Base-by-base conservation (phyloP, 1,139 yeast species). In the Zygoascus meyerae region DNA sequence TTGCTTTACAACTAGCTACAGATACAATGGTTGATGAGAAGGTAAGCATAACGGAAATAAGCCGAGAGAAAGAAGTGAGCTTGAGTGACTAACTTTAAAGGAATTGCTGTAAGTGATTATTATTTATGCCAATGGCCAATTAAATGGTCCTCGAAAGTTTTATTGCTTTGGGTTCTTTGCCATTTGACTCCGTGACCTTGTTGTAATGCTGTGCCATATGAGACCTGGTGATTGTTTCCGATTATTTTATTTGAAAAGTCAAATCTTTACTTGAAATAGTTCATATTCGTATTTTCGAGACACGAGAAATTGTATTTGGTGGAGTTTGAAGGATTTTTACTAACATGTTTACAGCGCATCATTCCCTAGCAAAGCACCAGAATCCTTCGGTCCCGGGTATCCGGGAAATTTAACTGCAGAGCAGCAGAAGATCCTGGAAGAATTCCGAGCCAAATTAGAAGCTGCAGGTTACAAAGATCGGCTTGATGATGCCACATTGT, bases 401-500 rank as follows among this genome's bases (percentile, higher is more conserved):
- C 87, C 95, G 31, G 95, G 96, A 32, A 81, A 78, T 63, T 71
- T 89, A 52, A 82, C 87, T 15, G 75, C 75, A 7, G 81, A 78
- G 44, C 96, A 92, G 67, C 72, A 76, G 62, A 68, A 71, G 38
- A 75, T 76, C 33, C 68, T 89, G 52, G 75, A 71, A 46, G 74
- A 78, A 56, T 69, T 92, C 52, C 79, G 82, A 57, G 72, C 71
- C 29, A 71, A 74, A 48, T 73, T 90, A 56, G 68, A 67, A 49
- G 82, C 74, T 7, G 75, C 73, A 49, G 95, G 95, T 2, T 87
- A 74, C 69, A 74, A 70, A 29, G 77, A 79, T 45, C 80, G 98
- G 59, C 69, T 86, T 48, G 98, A 92, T 66, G 95, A 86, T 60
- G 86, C 96, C n/a, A 76, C 94, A 5, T 70, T 92, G 65, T 76